Evolutionary conservation across 2,329 filamentous ascomycete species (phyloP).

Genomic region (Paecilomyces sp.): DNA sequence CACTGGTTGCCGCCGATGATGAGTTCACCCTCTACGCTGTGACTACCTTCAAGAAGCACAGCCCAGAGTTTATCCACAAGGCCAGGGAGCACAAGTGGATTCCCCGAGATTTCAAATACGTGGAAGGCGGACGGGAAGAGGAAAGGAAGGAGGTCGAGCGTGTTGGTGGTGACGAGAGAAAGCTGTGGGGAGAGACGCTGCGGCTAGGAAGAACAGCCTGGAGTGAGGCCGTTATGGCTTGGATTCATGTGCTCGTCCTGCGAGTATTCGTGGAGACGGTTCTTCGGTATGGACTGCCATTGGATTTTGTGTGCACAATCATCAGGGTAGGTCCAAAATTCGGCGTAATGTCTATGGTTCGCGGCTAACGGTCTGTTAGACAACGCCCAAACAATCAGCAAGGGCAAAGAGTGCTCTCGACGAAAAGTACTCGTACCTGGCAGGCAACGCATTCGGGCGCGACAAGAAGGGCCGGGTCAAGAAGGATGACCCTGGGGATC

Average conservation of each 20-base stretch:
- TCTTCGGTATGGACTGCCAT: conserved; percentile 84
- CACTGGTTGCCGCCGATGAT: conserved; percentile 73
- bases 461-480: conserved; percentile 90
- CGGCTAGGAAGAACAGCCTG: conserved; percentile 84
- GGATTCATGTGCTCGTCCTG: conserved; percentile 85
- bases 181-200: conserved; percentile 86
- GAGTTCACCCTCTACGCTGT: conserved; percentile 87
- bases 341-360: background rate
- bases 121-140: conserved; percentile 81
- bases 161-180: conserved; percentile 76
- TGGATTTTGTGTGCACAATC: conserved; percentile 80
- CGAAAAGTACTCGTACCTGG: conserved; percentile 79
- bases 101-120: conserved; percentile 87
- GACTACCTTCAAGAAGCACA: conserved; percentile 88
- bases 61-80: conserved; percentile 82
- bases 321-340: conserved; percentile 59
- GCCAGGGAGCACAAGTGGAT: conserved; percentile 91
- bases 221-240: conserved; percentile 93
- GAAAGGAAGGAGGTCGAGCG: conserved; percentile 81
- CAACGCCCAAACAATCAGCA: conserved; percentile 70
- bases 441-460: conserved; percentile 84
- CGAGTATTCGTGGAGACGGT: conserved; percentile 97
- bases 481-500: conserved; percentile 85
- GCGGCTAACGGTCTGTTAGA: conserved; percentile 44
- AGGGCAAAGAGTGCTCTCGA: conserved; percentile 77